Evolutionary conservation across 495 filamentous ascomycete genomes (phyloP), one percentile per base, ranked within the genome.

Genomic region (Neohortaea acidophila): DNA sequence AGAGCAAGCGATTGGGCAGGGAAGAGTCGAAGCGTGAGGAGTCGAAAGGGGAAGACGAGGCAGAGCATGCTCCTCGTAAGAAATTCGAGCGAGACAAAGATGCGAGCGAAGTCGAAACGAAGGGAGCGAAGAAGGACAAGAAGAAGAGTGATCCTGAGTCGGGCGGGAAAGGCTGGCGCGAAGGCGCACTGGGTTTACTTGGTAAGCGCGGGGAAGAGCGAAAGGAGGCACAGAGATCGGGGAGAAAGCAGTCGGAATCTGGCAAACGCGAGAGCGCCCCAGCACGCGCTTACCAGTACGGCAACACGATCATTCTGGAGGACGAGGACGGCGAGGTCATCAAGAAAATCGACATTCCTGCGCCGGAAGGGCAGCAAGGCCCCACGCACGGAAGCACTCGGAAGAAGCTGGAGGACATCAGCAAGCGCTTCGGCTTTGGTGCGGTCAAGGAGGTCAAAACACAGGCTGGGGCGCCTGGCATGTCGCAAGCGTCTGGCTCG

Each of bases 301-400:
- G 86, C 30, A 89, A 83, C 48, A 93, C 85, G 56, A 87, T 99
- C 48, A 94, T 99, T 52, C 84, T 99, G 12, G 91, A 99, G 59
- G 86, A 99, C 49, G 85, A 87, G 55, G 81, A 94, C 54, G 91
- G 91, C 21, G 91, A 99, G 53, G 91, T 99, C 10, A 72, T 99
- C 56, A 91, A 92, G 66, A 92, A 89, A 43, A 96, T 93, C 56
- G 83, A 92, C 37, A 77, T 94, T 21, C 80, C 85, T 9, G 50
- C 66, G 3, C 52, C 47, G 32, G 54, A 33, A 17, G 39, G 45
- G 32, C 53, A 44, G 35, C 43, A 36, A 39, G 36, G 44, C 21
- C n/a, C 49, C 49, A 32, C 49, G 53, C 38, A 43, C 48, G 21
- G 15, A 36, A 35, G 13, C 17, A 51, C 72, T 15, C 59, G 68